Base-by-base conservation (phyloP, 2,329 filamentous ascomycete genomes). In the Fusarium concolor region DNA sequence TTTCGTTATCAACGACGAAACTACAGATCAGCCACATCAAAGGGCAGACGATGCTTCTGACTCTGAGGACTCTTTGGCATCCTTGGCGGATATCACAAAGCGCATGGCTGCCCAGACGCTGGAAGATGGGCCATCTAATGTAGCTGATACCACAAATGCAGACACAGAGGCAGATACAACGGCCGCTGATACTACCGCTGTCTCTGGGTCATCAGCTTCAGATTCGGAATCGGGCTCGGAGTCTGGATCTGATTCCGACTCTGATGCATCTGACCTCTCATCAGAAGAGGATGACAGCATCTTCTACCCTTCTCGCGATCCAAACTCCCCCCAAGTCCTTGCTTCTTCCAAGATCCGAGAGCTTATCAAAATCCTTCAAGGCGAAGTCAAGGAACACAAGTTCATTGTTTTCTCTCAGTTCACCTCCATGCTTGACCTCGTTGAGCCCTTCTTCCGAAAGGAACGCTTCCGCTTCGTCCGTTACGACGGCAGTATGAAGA, bases 391-490 rank as follows among this genome's bases (percentile, higher is more conserved):
- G 3, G 85, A 93, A 62, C 93, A 97, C 85, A 99, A 99, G 77
- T 97, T 97, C 76, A 99, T 99, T 74, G 94, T 99, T 67, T 99
- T 99, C 80, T 97, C 94, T 2, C 93, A 98, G 74, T 99, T 99
- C 80, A 99, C 96, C 1, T 96, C 93, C 1, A 99, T 99, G 96
- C 89, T 99, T 44, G 92, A 98, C 81, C 89, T 98, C 28, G 90
- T 99, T 66, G 94, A 98, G 77, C 96, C 96, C 3, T 97, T 98
- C 79, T 84, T 99, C 62, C 85, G 86, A 44, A 86, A 89, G 47
- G 89, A 91, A 15, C 88, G 89, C 15, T 90, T 97, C 78, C 86
- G 86, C 63, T 97, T 91, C 76, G 92, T 92, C 17, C 92, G 96
- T 55, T 99, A 99, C 79, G 96, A 99, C 76, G 96, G 96, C 56